Evolutionary conservation across 257 asterid species (phyloP), one percentile per base, ranked within the genome.

Genomic region (Solanum megistacrolobum): DNA sequence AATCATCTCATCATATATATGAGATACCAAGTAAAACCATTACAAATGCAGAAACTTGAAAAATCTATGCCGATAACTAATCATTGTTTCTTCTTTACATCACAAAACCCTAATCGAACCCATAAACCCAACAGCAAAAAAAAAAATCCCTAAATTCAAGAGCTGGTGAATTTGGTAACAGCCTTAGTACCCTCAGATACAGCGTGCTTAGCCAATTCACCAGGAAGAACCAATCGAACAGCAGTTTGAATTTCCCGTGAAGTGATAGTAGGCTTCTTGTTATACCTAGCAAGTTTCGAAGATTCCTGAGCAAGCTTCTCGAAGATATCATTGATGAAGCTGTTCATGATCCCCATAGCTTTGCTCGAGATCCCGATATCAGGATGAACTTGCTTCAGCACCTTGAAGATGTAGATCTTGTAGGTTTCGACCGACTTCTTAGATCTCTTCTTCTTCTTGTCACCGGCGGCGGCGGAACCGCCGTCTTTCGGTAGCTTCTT

Each of bases 291-390:
- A 23, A 88, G 87, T 6, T 75, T 21, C 0, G 87, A 48, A 11
- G 74, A 21, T 66, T 83, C 89, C n/a, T 88, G 87, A 21, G 76
- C 89, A 48, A 88, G 87, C n/a, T 83, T 88, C 60, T 83, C 89
- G 14, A 88, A 88, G 62, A 88, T 88, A 83, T 88, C 89, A 10
- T 88, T 88, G 11, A 88, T 88, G 66, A 88, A 88, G 36, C 84
- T 88, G 79, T 88, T 88, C 89, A 88, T 88, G 25, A 88, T 88
- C 0, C 89, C 89, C 89, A 88, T 88, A 3, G 89, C 85, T 20
- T 86, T 86, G 73, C 88, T 86, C 0, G 88, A 86, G 7, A 86
- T 72, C 13, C 88, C 88, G 7, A 88, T 88, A 18, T 88, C 89
- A 0, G 89, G 89, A 21, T 88, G 89, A 5, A 88, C 89, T 27